Conservation (phyloP, 2,329 filamentous ascomycete species). For the Fonsecaea monophora region DNA sequence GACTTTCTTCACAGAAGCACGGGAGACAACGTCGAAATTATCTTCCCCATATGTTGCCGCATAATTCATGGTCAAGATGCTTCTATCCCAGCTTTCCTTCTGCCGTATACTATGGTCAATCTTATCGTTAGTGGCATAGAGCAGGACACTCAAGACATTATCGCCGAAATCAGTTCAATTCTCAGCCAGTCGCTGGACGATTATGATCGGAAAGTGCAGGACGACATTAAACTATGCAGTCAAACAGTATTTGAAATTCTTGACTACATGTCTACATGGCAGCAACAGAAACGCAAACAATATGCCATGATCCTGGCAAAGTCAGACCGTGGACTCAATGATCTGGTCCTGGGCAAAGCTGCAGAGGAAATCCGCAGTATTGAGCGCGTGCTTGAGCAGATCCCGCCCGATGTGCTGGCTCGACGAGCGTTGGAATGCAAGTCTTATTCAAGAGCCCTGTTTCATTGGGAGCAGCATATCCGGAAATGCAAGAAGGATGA, state of each 20-base stretch:
- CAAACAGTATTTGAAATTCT: slow-evolving; percentile 91
- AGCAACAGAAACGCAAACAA: slow-evolving; percentile 74
- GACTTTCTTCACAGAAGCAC: slow-evolving; percentile 82
- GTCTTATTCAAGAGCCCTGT: slow-evolving; percentile 88
- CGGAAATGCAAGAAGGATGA: slow-evolving; percentile 60
- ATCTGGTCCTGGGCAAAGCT: slow-evolving; percentile 29
- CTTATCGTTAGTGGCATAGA: slow-evolving; percentile 76
- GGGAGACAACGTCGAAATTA: slow-evolving; percentile 72
- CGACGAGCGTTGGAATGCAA: slow-evolving; percentile 89
- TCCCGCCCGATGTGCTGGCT: slow-evolving; percentile 76
- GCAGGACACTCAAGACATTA: slow-evolving; percentile 66
- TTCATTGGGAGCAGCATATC: slow-evolving; percentile 93
- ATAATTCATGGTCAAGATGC: slow-evolving; percentile 86
- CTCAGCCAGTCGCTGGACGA: slow-evolving; percentile 68
- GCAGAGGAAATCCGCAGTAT: slow-evolving; percentile 65
- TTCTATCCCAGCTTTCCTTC: slow-evolving; percentile 82
- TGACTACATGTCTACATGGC: slow-evolving; percentile 90
- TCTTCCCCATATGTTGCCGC: slow-evolving; percentile 82
- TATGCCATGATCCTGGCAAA: slow-evolving; percentile 24
- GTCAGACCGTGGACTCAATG: slow-evolving; percentile 33
- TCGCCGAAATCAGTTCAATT: slow-evolving; percentile 76
- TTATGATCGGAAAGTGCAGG: slow-evolving; percentile 64
- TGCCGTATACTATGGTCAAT: slow-evolving; percentile 87
- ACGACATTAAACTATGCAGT: slow-evolving; percentile 83
- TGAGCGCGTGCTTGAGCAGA: slow-evolving; percentile 72